Evolutionary conservation across 1,139 yeast species (phyloP).

Genomic region (Zygosaccharomyces sapae): DNA sequence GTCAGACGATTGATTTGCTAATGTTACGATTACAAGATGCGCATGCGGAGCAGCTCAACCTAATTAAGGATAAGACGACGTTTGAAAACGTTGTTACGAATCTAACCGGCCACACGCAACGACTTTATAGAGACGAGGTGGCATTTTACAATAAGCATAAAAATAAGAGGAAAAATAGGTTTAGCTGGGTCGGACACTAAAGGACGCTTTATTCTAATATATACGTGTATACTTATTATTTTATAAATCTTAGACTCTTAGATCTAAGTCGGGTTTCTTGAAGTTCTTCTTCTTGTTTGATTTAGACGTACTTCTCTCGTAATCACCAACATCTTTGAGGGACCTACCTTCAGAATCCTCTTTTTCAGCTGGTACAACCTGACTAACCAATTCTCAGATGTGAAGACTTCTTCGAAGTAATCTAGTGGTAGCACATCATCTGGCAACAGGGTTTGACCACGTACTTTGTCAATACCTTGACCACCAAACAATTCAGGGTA

Average conservation of each 20-base stretch:
- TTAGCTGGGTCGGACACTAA: conserved; percentile 24
- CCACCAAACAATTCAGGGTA: conserved; percentile 67
- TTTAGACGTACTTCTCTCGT: conserved; percentile 39
- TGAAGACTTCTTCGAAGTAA: conserved; percentile 88
- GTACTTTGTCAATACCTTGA: conserved; percentile 81
- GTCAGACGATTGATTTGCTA: conserved; percentile 27
- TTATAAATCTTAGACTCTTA: conserved; percentile 22
- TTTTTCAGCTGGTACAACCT: conserved; percentile 88
- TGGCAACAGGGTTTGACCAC: conserved; percentile 70
- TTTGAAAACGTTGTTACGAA: conserved; percentile 35
- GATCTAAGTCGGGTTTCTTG: conserved; percentile 52
- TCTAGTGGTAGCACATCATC: conserved; percentile 58
- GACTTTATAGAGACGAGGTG: conserved; percentile 34
- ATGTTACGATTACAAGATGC: conserved; percentile 21
- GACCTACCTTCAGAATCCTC: conserved; percentile 84
- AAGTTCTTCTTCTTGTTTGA: conserved; percentile 44
- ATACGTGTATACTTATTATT: conserved; percentile 5
- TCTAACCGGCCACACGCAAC: conserved; percentile 36
- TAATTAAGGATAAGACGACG: conserved; percentile 29
- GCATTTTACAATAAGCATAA: conserved; percentile 31
- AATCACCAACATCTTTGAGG: conserved; percentile 46
- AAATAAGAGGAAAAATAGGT: conserved; percentile 20
- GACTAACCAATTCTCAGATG: conserved; percentile 95
- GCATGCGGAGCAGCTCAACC: conserved; percentile 19
- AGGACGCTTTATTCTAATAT: conserved; percentile 2